Evolutionary conservation across 1,284 basidiomycete species (phyloP).

Genomic region (Austroboletus novae-zelandiae): DNA sequence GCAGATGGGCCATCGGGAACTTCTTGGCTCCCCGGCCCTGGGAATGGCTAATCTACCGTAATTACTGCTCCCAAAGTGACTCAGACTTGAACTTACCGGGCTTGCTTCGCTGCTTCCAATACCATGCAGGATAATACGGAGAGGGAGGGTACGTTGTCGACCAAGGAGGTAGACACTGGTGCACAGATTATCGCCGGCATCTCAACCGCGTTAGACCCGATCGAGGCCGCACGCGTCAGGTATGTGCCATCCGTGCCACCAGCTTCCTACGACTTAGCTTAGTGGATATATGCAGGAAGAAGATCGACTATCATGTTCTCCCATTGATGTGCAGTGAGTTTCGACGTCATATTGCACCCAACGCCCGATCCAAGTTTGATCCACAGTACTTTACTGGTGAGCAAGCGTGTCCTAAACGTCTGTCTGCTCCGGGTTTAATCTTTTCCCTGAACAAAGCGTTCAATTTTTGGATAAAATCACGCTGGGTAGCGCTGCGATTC

Average conservation of each 20-base stretch:
- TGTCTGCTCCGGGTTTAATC: background rate
- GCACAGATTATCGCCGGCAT: constrained; percentile 50
- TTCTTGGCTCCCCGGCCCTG: too few species aligned
- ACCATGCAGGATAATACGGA: too few species aligned
- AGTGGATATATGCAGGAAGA: constrained; percentile 40
- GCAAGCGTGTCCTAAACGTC: background rate
- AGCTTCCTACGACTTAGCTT: background rate
- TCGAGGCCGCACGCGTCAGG: constrained; percentile 53
- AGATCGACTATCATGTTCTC: constrained; percentile 64
- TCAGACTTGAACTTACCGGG: too few species aligned
- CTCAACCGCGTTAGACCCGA: constrained; percentile 44
- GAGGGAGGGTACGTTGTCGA: too few species aligned
- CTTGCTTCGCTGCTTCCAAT: too few species aligned
- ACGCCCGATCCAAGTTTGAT: constrained; percentile 32
- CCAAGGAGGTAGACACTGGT: constrained; percentile 34
- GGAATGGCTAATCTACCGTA: too few species aligned
- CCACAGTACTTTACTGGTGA: constrained; percentile 49
- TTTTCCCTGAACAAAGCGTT: constrained; percentile 41
- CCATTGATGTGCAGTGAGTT: constrained; percentile 71
- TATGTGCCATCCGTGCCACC: constrained; percentile 24
- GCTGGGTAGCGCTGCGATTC: constrained; percentile 61
- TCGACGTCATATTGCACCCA: background rate
- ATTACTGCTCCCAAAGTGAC: too few species aligned
- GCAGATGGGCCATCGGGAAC: too few species aligned
- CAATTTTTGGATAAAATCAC: constrained; percentile 77